Evolutionary conservation across 768 basidiomycete genomes (phyloP).

Genomic region (Lyophyllum decastes): DNA sequence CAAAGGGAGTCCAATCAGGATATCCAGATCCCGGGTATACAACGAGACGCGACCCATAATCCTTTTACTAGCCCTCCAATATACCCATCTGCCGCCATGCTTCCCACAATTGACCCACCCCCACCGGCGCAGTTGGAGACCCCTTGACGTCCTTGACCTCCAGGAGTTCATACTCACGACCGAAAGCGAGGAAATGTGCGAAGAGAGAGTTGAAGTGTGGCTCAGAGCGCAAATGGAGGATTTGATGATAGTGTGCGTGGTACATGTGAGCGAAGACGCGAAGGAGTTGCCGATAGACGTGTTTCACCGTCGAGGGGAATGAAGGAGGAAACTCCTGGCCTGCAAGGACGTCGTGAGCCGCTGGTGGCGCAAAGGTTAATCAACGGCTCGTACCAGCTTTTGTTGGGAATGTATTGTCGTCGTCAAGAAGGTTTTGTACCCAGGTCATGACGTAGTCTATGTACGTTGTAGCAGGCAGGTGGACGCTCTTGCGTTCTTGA

Average conservation of each 20-base stretch:
- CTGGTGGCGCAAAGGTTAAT: not conserved
- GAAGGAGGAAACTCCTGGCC: constrained; percentile 87
- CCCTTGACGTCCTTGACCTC: constrained; percentile 91
- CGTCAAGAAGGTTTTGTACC: constrained; percentile 94
- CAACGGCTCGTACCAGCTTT: constrained; percentile 74
- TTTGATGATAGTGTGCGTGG: constrained; percentile 89
- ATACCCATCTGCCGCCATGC: constrained; percentile 91
- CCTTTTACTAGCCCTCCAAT: constrained; percentile 44
- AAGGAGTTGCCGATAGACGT: constrained; percentile 95
- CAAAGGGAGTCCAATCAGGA: not conserved
- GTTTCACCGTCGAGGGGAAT: constrained; percentile 91
- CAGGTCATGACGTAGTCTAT: constrained; percentile 99
- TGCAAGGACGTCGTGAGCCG: constrained; percentile 25
- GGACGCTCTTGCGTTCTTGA: constrained; percentile 87
- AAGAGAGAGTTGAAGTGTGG: constrained; percentile 97
- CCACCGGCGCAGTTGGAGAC: constrained; percentile 58
- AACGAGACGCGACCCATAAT: not conserved
- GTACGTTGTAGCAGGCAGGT: constrained; percentile 93
- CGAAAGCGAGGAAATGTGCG: constrained; percentile 97
- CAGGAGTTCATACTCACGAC: constrained; percentile 90
- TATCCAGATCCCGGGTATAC: not conserved
- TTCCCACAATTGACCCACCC: constrained; percentile 81
- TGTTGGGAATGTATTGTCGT: constrained; percentile 91
- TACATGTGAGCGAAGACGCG: constrained; percentile 98
- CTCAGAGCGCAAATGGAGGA: constrained; percentile 93